Percentiles rank a stretch among this genome's conserved stretches.
Evolutionary conservation across 2,329 filamentous ascomycete genomes (phyloP).

Genomic region (Trichoderma hamatum): DNA sequence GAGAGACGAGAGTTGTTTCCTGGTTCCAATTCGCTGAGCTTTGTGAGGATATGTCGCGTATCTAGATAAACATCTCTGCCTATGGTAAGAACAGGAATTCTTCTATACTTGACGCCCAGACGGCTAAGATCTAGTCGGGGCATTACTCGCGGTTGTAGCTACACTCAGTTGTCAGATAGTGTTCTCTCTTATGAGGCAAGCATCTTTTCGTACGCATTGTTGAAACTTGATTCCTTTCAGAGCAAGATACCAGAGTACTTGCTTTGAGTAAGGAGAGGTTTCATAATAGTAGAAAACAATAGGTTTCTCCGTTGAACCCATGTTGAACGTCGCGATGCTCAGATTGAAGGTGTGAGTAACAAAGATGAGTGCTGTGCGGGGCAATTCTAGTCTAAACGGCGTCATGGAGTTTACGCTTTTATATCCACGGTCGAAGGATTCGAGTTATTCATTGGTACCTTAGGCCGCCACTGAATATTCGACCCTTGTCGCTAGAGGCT

Average conservation of each 20-base stretch:
- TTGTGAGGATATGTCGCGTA: conserved; percentile 66
- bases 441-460: background rate
- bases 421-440: background rate
- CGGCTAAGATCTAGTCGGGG: conserved; percentile 65
- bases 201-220: conserved; percentile 60
- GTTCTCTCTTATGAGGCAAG: background rate
- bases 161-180: background rate
- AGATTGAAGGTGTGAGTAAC: background rate
- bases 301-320: background rate
- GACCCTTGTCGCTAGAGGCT: background rate
- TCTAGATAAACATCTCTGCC: conserved; percentile 70
- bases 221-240: conserved; percentile 66
- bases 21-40: conserved; percentile 61
- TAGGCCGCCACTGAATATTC: background rate
- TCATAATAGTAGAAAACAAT: conserved; percentile 23
- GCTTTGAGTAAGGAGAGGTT: conserved; percentile 11
- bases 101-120: conserved; percentile 66
- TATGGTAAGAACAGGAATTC: conserved; percentile 68
- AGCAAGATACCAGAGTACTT: conserved; percentile 66
- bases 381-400: background rate
- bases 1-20: conserved; percentile 41
- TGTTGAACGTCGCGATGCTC: background rate
- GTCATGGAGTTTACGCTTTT: background rate
- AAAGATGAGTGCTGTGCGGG: background rate
- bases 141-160: conserved; percentile 67